These are phyloP conservation scores for Eutrema salsugineum DNA, from an alignment of 441 rosid genomes.

Conservation along the genomic window DNA sequence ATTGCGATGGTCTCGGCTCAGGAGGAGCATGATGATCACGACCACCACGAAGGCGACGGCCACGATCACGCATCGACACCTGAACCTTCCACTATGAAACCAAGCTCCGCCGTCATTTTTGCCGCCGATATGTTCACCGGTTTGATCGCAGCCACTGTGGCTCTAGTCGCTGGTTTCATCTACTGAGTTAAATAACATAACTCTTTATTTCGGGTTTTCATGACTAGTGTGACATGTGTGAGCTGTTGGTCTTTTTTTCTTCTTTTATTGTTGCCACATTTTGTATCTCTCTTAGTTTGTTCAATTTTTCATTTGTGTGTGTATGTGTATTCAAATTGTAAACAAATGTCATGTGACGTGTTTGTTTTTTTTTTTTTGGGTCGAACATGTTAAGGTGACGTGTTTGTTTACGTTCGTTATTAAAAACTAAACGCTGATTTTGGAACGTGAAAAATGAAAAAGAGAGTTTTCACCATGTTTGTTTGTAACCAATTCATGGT, in stretches of 20 bases:
- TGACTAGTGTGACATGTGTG: neutral
- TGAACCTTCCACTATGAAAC: conserved; percentile 5
- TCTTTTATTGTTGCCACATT: neutral
- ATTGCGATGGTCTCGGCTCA: conserved; percentile 11
- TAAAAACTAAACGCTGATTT: no score
- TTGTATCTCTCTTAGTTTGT: neutral
- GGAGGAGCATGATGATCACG: conserved; percentile 6
- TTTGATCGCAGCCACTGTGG: conserved; percentile 12
- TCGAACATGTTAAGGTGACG: no score
- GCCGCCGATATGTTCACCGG: conserved; percentile 20
- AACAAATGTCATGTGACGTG: neutral
- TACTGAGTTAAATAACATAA: neutral
- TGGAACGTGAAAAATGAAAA: no score
- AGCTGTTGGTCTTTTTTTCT: neutral
- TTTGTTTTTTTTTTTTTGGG: no score
- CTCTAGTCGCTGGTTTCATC: conserved; percentile 21
- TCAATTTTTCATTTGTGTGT: neutral
- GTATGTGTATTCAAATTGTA: neutral
- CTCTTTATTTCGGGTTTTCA: neutral
- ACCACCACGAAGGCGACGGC: neutral
- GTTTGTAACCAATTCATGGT: no score
- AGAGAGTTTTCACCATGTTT: no score
- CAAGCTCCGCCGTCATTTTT: neutral
- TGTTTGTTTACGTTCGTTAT: neutral
- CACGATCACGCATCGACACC: conserved; percentile 18